Conservation (phyloP, 108 stramenopile genomes). For the Cylindrotheca fusiformis region DNA sequence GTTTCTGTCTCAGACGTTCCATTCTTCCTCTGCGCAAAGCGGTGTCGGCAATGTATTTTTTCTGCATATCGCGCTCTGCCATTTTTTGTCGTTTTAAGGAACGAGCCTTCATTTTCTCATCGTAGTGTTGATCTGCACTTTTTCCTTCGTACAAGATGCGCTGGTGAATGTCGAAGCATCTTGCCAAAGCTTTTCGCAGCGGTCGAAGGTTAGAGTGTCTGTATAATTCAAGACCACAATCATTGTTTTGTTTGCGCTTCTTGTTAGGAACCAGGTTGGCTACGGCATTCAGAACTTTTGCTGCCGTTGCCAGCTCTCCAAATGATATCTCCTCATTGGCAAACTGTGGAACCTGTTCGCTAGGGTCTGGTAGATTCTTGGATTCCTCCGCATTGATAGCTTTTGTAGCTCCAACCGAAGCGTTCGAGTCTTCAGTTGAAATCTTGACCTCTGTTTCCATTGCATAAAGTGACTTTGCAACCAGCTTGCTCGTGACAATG, state of each 20-base stretch:
- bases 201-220: slow-evolving; percentile 52
- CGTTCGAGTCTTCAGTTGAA: too few relatives aligned
- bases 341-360: slow-evolving; percentile 9
- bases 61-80: slow-evolving; percentile 57
- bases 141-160: slow-evolving; percentile 64
- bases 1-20: slow-evolving; percentile 55
- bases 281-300: slow-evolving; percentile 62
- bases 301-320: slow-evolving; percentile 40
- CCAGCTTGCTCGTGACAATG: too few relatives aligned
- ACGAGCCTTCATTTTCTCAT: slow-evolving; percentile 37
- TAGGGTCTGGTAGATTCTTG: too few relatives aligned
- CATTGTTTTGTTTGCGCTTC: slow-evolving; percentile 5
- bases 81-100: slow-evolving; percentile 69
- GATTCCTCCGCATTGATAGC: too few relatives aligned
- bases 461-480: too few relatives aligned
- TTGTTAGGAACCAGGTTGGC: slow-evolving; percentile 32
- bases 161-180: slow-evolving; percentile 60
- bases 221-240: slow-evolving; percentile 31
- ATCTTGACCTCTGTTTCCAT: too few relatives aligned
- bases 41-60: slow-evolving; percentile 71
- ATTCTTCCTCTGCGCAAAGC: slow-evolving; percentile 64
- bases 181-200: slow-evolving; percentile 68
- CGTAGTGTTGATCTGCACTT: slow-evolving; percentile 44
- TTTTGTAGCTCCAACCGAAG: too few relatives aligned
- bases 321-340: slow-evolving; percentile 30